Evolutionary conservation across 768 basidiomycete genomes (phyloP), one percentile per base, ranked within the genome.

Genomic region (Lenzites betulinus): DNA sequence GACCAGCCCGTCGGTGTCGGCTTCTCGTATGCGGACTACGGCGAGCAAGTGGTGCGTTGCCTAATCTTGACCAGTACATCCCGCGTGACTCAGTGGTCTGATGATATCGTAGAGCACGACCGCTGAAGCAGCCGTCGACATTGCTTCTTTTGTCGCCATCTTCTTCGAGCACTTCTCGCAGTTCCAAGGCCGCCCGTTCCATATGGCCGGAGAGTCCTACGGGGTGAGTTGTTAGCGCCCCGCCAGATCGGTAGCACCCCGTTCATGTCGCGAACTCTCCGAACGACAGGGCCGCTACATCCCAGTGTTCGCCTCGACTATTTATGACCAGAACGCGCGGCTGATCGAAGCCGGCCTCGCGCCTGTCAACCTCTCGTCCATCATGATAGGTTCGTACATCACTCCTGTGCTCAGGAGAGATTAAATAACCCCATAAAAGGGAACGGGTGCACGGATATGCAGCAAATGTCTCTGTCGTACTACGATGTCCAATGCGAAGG

Each of bases 151-250:
- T 60, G 75, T 89, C 0, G 75, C 81, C 6, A 81, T 90, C 54
- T 89, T 89, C 73, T 89, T 90, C 49, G 85, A 89, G 63, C 78
- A 84, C 56, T 91, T 91, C 67, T 76, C 71, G 53, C 75, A 86
- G 66, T 89, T 90, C 76, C 83, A 87, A 62, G 86, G 86, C 6
- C 76, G 87, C 5, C 68, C 75, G 6, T 73, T 76, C 57, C 76
- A 76, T 49, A 62, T 77, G 62, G 63, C 72, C 26, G 75, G 76
- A 22, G 71, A 84, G 69, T 82, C 81, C 6, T 83, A 83, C 41
- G 83, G 75, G 13, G 83, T 81, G 55, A 49, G 78, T 25, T 15
- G 7, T 33, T 16, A 26, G 43, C 12, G 43, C 3, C 5, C 47
- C 26, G 15, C 15, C 1, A 28, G 18, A 18, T 16, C 18, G 15